phyloP scores from a whole-genome alignment of 1,284 basidiomycete genomes.

The Quambalaria eucalypti region DNA sequence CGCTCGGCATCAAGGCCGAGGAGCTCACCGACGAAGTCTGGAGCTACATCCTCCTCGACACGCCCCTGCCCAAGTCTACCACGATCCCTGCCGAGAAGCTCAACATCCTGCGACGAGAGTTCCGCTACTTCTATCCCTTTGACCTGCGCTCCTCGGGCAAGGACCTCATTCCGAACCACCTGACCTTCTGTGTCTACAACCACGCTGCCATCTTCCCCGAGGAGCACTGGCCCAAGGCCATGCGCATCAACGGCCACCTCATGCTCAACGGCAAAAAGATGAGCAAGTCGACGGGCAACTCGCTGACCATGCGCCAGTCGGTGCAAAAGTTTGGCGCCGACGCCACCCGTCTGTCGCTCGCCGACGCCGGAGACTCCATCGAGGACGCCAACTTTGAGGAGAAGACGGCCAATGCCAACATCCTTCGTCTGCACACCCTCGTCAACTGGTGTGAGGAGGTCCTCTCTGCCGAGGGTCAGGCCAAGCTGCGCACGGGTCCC shows the following conservation, averaged over 20 bases:
- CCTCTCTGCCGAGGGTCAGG: slow-evolving; percentile 57
- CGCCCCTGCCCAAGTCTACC: slow-evolving; percentile 62
- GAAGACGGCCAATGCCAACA: slow-evolving; percentile 94
- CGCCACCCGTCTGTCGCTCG: slow-evolving; percentile 80
- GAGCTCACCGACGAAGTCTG: slow-evolving; percentile 96
- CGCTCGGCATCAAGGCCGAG: slow-evolving; percentile 73
- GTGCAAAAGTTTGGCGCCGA: slow-evolving; percentile 72
- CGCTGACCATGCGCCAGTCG: slow-evolving; percentile 40
- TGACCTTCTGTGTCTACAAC: slow-evolving; percentile 89
- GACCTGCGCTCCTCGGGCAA: slow-evolving; percentile 98
- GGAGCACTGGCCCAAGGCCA: slow-evolving; percentile 81
- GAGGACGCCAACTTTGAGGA: slow-evolving; percentile 99
- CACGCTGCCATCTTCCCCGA: slow-evolving; percentile 91
- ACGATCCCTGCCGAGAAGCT: slow-evolving; percentile 66
- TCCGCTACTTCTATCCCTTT: slow-evolving; percentile 96
- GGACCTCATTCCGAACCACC: slow-evolving; percentile 90
- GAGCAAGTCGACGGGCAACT: slow-evolving; percentile 81
- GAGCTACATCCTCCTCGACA: slow-evolving; percentile 82
- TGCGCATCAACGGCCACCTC: slow-evolving; percentile 92
- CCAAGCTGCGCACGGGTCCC: slow-evolving; percentile 57
- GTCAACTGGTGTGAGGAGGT: slow-evolving; percentile 81
- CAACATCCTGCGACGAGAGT: slow-evolving; percentile 78
- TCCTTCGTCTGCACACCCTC: slow-evolving; percentile 84
- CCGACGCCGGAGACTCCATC: slow-evolving; percentile 93
- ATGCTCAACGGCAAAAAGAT: slow-evolving; percentile 99